Conservation (phyloP, 768 basidiomycete genomes). For the Albatrellus ellisii region DNA sequence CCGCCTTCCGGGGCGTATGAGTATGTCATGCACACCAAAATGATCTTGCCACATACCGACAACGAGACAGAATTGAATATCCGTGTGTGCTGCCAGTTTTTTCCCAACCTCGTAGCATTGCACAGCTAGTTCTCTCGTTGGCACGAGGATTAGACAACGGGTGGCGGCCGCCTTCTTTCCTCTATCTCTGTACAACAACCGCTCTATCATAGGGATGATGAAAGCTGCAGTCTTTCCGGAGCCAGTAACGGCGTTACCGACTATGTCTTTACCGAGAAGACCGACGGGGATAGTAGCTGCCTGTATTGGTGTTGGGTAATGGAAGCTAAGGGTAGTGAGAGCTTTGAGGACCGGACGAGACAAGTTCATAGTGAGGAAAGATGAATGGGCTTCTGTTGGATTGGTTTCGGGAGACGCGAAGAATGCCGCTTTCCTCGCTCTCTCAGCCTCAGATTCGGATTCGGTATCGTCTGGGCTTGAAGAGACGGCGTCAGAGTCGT, state of each 20-base stretch:
- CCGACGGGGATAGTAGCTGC: conserved; percentile 89
- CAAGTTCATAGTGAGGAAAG: conserved; percentile 89
- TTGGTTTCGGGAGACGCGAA: conserved; percentile 53
- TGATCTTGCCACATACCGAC: conserved; percentile 43
- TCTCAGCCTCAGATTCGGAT: conserved; percentile 41
- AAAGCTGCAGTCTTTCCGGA: conserved; percentile 99
- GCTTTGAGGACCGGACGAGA: conserved; percentile 91
- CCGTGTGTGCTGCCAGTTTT: conserved; percentile 76
- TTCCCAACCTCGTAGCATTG: conserved; percentile 91
- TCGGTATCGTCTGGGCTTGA: conserved; percentile 58
- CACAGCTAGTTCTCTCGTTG: conserved; percentile 90
- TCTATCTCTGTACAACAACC: conserved; percentile 83
- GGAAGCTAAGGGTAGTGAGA: conserved; percentile 68
- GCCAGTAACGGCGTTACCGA: conserved; percentile 92
- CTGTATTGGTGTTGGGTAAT: conserved; percentile 91
- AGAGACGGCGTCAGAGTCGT: conserved; percentile 15
- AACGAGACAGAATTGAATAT: conserved; percentile 82
- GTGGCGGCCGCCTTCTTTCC: conserved; percentile 78
- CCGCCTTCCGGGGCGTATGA: too few relatives aligned
- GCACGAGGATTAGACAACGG: conserved; percentile 84
- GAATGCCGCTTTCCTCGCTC: conserved; percentile 73
- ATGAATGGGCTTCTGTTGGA: conserved; percentile 42
- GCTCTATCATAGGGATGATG: conserved; percentile 87
- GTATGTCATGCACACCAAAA: too few relatives aligned
- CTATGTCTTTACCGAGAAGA: conserved; percentile 88